These are phyloP conservation scores for Nothophytophthora sp. DNA, from an alignment of 352 stramenopile genomes.

Conservation along the genomic window DNA sequence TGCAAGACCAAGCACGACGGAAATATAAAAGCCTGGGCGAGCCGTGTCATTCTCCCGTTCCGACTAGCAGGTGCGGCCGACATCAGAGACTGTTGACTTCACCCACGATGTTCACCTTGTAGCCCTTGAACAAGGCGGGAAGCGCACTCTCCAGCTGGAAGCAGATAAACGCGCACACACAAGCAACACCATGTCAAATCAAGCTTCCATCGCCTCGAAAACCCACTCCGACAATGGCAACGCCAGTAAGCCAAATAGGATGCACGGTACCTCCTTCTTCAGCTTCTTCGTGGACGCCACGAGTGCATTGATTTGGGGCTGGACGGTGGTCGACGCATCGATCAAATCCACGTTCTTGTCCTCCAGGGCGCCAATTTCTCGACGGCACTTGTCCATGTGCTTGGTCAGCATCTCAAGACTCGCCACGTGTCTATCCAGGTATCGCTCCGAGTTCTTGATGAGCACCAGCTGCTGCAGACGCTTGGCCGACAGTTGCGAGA, in stretches of 20 bases:
- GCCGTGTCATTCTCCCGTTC: no score
- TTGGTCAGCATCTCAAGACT: constrained; percentile 72
- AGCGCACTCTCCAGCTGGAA: constrained; percentile 57
- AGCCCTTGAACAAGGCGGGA: constrained; percentile 71
- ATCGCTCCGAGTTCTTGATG: constrained; percentile 74
- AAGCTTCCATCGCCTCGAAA: neutral
- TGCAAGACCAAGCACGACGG: no score
- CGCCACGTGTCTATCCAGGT: constrained; percentile 69
- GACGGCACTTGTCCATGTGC: constrained; percentile 71
- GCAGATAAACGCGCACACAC: neutral
- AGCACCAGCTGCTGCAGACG: constrained; percentile 75
- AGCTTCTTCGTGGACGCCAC: constrained; percentile 60
- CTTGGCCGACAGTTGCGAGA: constrained; percentile 61
- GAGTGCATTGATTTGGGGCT: constrained; percentile 59
- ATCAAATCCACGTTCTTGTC: constrained; percentile 77
- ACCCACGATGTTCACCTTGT: constrained; percentile 82
- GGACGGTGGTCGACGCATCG: constrained; percentile 48
- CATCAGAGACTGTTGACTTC: constrained; percentile 74
- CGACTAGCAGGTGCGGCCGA: neutral
- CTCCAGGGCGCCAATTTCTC: constrained; percentile 62
- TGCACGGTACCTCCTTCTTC: constrained; percentile 58
- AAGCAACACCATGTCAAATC: neutral
- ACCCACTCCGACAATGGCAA: constrained; percentile 4
- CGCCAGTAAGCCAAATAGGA: neutral
- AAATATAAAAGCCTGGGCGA: no score